A percentile compares a stretch with the other conserved stretches of the same genome.
Evolutionary conservation across 345 rosid genomes (phyloP).

Genomic region (Carallia brachiata): DNA sequence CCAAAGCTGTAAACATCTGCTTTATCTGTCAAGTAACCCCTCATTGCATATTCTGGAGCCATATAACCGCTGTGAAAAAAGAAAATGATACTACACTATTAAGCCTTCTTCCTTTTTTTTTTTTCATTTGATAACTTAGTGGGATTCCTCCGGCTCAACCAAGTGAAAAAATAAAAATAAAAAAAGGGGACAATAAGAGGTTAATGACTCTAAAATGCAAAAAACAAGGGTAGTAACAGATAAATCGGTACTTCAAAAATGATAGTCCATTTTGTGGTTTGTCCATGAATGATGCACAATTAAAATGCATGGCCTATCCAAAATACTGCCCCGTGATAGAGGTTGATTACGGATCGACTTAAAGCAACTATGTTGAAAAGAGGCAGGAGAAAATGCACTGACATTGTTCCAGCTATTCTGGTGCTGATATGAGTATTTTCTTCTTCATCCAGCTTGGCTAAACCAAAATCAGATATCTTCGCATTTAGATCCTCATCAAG

Average conservation of each 20-base stretch:
- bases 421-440: slow-evolving; percentile 76
- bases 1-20: slow-evolving; percentile 95
- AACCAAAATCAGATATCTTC: slow-evolving; percentile 70
- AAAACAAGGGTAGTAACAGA: no score
- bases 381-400: slow-evolving; percentile 13
- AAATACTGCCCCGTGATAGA: no score
- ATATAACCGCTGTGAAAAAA: slow-evolving; percentile 69
- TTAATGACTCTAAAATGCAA: no score
- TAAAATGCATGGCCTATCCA: no score
- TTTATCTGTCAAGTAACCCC: slow-evolving; percentile 94
- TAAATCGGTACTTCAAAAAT: no score
- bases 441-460: slow-evolving; percentile 73
- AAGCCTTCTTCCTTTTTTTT: background rate
- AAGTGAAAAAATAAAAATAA: no score
- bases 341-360: no score
- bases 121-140: no score
- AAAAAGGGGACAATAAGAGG: no score
- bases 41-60: slow-evolving; percentile 99
- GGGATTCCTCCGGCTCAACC: no score
- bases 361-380: background rate
- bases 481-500: slow-evolving; percentile 60
- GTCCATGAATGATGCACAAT: no score
- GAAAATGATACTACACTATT: background rate
- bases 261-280: no score
- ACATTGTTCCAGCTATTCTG: slow-evolving; percentile 71